Percentiles rank a stretch among this genome's conserved stretches.
Evolutionary conservation across 768 basidiomycete genomes (phyloP).

Genomic region (Mycena filopes): DNA sequence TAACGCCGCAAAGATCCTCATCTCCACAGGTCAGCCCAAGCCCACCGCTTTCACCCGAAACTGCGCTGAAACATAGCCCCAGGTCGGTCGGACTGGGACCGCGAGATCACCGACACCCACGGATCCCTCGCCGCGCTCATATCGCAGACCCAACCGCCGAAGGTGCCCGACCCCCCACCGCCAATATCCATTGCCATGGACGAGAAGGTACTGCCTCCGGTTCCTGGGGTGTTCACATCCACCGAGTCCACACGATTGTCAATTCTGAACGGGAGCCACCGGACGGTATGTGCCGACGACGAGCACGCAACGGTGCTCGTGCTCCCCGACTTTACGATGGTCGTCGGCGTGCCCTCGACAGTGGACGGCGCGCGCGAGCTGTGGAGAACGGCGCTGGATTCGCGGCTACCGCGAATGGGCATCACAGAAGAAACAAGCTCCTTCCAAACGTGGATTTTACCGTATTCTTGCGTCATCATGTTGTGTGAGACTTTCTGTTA

Average conservation of each 20-base stretch:
- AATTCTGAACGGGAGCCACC: constrained; percentile 87
- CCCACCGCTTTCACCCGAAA: neutral
- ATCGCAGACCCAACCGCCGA: constrained; percentile 44
- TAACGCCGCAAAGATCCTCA: neutral
- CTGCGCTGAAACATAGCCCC: constrained; percentile 13
- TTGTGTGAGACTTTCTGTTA: constrained; percentile 68
- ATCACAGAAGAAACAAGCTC: constrained; percentile 53
- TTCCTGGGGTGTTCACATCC: constrained; percentile 68
- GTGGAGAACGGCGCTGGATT: constrained; percentile 72
- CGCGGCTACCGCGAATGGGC: constrained; percentile 61
- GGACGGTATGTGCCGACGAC: constrained; percentile 71
- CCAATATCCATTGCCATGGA: constrained; percentile 36
- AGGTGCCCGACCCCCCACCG: constrained; percentile 41
- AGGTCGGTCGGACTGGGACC: constrained; percentile 91
- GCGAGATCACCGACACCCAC: constrained; percentile 77
- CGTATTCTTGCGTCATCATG: constrained; percentile 90
- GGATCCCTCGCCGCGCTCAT: constrained; percentile 73
- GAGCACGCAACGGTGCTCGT: constrained; percentile 84
- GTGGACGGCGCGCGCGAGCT: constrained; percentile 74
- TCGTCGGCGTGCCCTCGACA: constrained; percentile 76
- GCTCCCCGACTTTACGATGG: constrained; percentile 91
- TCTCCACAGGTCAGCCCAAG: constrained; percentile 5
- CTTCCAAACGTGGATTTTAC: constrained; percentile 81
- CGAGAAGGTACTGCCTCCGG: constrained; percentile 45
- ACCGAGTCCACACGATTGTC: constrained; percentile 67